Evolutionary conservation across 805 yeast species (phyloP).

Genomic region (Saccharomycopsis sp.): DNA sequence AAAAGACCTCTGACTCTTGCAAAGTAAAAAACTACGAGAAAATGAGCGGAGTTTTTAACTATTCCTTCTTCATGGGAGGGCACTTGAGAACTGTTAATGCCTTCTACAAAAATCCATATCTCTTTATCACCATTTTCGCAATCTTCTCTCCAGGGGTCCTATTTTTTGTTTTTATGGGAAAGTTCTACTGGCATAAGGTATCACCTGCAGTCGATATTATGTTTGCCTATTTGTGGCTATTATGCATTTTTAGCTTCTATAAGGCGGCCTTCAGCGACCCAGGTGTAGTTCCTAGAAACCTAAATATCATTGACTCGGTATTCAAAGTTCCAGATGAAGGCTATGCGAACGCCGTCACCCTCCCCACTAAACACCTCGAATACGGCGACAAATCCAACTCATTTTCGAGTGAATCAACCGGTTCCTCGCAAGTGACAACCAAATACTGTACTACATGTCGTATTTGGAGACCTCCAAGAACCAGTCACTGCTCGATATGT

Average conservation of each 20-base stretch:
- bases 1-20: neutral
- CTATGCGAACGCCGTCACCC: conserved; percentile 41
- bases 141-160: conserved; percentile 44
- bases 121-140: conserved; percentile 30
- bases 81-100: conserved; percentile 41
- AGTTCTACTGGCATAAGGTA: conserved; percentile 50
- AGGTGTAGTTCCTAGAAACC: conserved; percentile 60
- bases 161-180: conserved; percentile 43
- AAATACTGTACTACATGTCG: conserved; percentile 61
- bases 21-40: conserved; percentile 36
- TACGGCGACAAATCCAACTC: neutral
- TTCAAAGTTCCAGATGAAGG: conserved; percentile 43
- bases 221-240: conserved; percentile 52
- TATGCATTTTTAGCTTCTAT: conserved; percentile 42
- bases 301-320: conserved; percentile 45
- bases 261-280: conserved; percentile 60
- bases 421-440: conserved; percentile 31
- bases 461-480: conserved; percentile 70
- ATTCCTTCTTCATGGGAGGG: conserved; percentile 60
- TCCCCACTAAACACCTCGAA: conserved; percentile 35
- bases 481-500: conserved; percentile 71
- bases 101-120: conserved; percentile 32
- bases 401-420: neutral
- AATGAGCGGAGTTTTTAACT: conserved; percentile 32
- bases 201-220: conserved; percentile 51